Conservation (phyloP, 73 alveolate genomes). For the Paraurostyla sp. region DNA sequence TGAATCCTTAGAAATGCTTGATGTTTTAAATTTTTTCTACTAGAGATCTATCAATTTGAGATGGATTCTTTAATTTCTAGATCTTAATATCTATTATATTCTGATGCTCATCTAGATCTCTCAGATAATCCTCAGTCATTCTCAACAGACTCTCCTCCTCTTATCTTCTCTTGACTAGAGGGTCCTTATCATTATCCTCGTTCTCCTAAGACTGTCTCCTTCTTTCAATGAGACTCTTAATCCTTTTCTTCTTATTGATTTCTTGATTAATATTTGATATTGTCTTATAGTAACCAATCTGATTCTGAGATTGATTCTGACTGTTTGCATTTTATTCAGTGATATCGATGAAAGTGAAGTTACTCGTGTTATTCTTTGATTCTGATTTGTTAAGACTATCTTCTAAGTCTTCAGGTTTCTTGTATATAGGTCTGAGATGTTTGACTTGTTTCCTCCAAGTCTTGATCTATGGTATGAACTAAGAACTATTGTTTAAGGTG, state of each 20-base stretch:
- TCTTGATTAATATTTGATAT: neutral
- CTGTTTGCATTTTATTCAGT: neutral
- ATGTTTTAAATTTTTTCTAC: neutral
- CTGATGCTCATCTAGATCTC: neutral
- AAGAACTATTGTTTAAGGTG: no score
- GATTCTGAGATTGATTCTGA: neutral
- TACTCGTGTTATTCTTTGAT: neutral
- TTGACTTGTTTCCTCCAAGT: slow-evolving; percentile 28
- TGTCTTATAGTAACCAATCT: slow-evolving; percentile 35
- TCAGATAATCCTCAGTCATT: slow-evolving; percentile 17
- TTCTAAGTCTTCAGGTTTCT: slow-evolving; percentile 16
- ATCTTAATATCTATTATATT: neutral
- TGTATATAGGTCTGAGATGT: neutral
- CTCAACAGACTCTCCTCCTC: neutral
- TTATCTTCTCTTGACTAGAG: neutral
- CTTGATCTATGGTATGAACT: neutral
- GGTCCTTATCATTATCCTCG: neutral
- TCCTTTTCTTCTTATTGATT: neutral
- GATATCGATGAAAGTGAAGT: neutral
- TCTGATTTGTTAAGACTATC: neutral
- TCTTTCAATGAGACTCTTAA: slow-evolving; percentile 10
- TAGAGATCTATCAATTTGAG: neutral
- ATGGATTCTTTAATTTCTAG: slow-evolving; percentile 7
- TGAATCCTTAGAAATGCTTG: slow-evolving; percentile 32
- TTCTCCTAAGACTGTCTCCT: neutral